Evolutionary conservation across 2,329 filamentous ascomycete genomes (phyloP), one percentile per base, ranked within the genome.

Genomic region (Nemania abortiva): DNA sequence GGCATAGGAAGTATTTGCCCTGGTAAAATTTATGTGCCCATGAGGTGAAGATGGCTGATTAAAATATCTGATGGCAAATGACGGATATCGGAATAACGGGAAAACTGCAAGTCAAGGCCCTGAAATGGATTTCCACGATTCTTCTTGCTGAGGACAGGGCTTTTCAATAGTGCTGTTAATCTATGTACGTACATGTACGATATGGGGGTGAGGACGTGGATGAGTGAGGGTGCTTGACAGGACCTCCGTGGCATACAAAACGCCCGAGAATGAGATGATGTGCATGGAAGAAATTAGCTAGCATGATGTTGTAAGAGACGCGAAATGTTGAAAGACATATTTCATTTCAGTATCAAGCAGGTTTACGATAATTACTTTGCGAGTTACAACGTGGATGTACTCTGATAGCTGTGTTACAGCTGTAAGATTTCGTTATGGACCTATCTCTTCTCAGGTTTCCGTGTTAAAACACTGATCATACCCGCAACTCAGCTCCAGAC

Each of bases 141-240:
- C 55, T 56, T 49, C 11, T 50, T 60, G 22, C 29, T 45, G 37
- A 42, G 50, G 37, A 59, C 3, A n/a, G n/a, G 24, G 42, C 56
- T 34, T 60, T 20, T 56, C n/a, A 31, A 49, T 45, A 10, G 58
- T 39, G 57, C 42, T 69, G 20, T 34, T 24, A 34, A 31, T 61
- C 39, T 54, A 62, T 57, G 62, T 60, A 68, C 47, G 62, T 59
- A 68, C 45, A 56, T 69, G 65, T 72, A 67, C 53, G 24, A 70
- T 70, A 70, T 53, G 53, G 47, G 53, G 42, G n/a, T 7, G 24
- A 15, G n/a, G 49, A 50, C 31, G 18, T 27, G 20, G 53, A 45
- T n/a, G 42, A 20, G 52, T 42, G 37, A 42, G 5, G 31, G 31
- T 10, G 11, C 13, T 42, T 34, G 31, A 34, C 31, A 34, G 31